Conservation (phyloP, 352 stramenopile species). For the Pythium volutum region DNA sequence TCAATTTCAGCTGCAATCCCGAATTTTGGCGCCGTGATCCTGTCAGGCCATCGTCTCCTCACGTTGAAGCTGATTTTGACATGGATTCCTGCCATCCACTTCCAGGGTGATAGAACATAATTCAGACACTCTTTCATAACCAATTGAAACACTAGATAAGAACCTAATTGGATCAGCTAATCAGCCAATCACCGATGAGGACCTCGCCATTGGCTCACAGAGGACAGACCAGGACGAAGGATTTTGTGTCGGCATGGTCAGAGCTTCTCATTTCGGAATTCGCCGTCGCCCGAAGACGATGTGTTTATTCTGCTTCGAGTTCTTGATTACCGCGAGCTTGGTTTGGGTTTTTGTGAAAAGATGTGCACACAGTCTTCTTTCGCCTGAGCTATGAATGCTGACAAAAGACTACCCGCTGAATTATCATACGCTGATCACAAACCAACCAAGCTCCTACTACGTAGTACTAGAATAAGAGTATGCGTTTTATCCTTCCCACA, state of each 20-base stretch:
- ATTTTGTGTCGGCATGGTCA: neutral
- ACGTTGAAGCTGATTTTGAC: conserved; percentile 7
- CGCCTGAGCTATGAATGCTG: conserved; percentile 24
- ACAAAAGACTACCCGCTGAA: conserved; percentile 26
- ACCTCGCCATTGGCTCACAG: conserved; percentile 4
- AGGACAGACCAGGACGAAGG: neutral
- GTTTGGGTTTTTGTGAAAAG: conserved; percentile 11
- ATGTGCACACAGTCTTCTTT: conserved; percentile 29
- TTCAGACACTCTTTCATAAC: neutral
- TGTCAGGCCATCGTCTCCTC: neutral
- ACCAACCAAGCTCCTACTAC: conserved; percentile 5
- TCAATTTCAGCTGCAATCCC: neutral
- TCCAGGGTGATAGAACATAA: neutral
- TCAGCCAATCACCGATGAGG: conserved; percentile 1
- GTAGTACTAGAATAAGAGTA: too few relatives aligned
- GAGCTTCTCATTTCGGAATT: conserved; percentile 1
- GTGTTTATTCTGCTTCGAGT: neutral
- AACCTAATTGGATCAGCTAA: too few relatives aligned
- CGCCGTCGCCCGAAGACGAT: neutral
- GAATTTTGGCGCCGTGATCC: neutral
- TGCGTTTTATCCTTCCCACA: too few relatives aligned
- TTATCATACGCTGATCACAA: conserved; percentile 23
- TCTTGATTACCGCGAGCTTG: neutral
- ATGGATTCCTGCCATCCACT: neutral
- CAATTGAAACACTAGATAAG: neutral